Conservation (phyloP, 495 filamentous ascomycete genomes). For the Lentithecium fluviatile region DNA sequence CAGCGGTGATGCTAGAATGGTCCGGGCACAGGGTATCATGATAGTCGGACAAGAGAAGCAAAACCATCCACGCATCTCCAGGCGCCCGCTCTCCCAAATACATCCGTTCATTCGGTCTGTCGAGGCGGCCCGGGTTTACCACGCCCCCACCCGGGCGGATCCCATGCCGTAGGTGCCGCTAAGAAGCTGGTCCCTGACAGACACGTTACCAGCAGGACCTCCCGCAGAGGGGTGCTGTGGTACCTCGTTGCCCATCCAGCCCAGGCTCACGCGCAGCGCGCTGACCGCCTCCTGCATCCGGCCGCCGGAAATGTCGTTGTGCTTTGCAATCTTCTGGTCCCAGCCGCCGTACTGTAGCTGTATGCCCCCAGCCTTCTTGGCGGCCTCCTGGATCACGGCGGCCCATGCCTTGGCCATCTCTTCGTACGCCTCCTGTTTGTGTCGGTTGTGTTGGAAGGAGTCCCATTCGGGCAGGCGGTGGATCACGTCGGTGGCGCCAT, state of each 20-base stretch:
- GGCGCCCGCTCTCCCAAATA: too few species aligned
- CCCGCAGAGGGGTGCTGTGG: slow-evolving; percentile 42
- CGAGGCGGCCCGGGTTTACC: too few species aligned
- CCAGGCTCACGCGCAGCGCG: slow-evolving; percentile 69
- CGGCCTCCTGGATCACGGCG: slow-evolving; percentile 84
- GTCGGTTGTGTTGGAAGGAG: slow-evolving; percentile 77
- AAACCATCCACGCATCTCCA: too few species aligned
- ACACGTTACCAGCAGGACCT: slow-evolving; percentile 52
- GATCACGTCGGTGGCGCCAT: slow-evolving; percentile 84
- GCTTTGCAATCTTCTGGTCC: slow-evolving; percentile 84
- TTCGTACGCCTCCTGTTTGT: slow-evolving; percentile 93
- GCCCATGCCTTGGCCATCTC: slow-evolving; percentile 94
- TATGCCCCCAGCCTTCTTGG: slow-evolving; percentile 88
- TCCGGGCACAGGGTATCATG: too few species aligned
- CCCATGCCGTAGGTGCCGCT: slow-evolving; percentile 72
- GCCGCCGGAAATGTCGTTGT: slow-evolving; percentile 83
- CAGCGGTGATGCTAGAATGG: too few species aligned
- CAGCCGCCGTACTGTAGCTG: slow-evolving; percentile 87
- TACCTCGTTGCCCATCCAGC: slow-evolving; percentile 67
- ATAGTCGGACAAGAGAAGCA: too few species aligned
- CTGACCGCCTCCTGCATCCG: slow-evolving; percentile 77
- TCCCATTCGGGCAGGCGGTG: slow-evolving; percentile 87
- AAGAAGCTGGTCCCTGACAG: slow-evolving; percentile 75
- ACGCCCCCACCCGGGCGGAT: slow-evolving; percentile 72
- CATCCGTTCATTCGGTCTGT: too few species aligned